Conservation (phyloP, 176 grass and related monocot genomes). For the Lolium perenne region DNA sequence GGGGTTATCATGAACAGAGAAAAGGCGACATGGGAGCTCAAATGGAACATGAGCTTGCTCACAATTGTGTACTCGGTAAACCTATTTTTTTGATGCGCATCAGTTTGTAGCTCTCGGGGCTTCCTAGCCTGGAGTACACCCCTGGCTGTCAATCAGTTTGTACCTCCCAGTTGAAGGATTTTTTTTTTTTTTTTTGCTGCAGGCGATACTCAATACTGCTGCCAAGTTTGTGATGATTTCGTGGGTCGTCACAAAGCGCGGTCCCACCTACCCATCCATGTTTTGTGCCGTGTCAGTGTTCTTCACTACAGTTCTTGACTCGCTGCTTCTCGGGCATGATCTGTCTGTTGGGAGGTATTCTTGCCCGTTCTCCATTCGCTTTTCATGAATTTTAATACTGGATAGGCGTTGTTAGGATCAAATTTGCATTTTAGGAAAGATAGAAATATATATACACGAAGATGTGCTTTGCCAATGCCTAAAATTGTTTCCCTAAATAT, state of each 20-base stretch:
- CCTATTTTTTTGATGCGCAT: neutral
- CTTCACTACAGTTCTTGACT: conserved; percentile 49
- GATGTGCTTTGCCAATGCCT: neutral
- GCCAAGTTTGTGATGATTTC: conserved; percentile 63
- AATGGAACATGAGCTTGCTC: conserved; percentile 60
- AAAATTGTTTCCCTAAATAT: neutral
- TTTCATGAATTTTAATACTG: neutral
- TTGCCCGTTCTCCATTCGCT: neutral
- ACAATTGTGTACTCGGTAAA: conserved; percentile 53
- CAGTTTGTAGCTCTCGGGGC: neutral
- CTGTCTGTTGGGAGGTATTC: conserved; percentile 49
- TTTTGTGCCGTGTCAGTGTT: conserved; percentile 51
- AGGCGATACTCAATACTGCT: conserved; percentile 53
- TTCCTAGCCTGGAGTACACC: too few relatives aligned
- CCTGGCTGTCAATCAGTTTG: neutral
- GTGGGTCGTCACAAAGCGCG: conserved; percentile 46
- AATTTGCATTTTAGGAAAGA: neutral
- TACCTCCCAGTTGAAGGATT: neutral
- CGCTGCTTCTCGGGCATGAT: conserved; percentile 48
- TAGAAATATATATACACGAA: neutral
- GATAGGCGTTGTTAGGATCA: neutral
- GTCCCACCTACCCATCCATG: conserved; percentile 52
- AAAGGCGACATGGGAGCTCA: conserved; percentile 47
- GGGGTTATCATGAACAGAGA: conserved; percentile 51
- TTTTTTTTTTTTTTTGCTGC: neutral